A percentile compares a stretch with the other conserved stretches of the same genome.
Evolutionary conservation across 2,329 filamentous ascomycete species (phyloP).

Genomic region (Sarocladium brachiariae): DNA sequence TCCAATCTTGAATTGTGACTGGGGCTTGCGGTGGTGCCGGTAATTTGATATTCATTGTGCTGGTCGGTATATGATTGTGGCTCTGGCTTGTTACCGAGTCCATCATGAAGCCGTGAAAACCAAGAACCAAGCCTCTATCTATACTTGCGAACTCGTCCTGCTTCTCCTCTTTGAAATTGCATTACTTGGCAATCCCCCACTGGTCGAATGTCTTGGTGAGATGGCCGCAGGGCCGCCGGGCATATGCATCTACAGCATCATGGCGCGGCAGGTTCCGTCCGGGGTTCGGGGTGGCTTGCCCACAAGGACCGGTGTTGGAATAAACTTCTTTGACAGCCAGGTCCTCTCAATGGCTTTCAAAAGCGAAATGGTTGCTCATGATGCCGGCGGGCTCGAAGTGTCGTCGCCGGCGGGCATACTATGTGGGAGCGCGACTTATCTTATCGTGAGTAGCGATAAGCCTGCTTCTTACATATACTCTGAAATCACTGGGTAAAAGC

Average conservation of each 20-base stretch:
- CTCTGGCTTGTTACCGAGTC: not conserved
- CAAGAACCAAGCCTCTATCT: not conserved
- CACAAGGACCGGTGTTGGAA: no score
- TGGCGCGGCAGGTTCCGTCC: not conserved
- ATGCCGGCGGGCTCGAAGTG: constrained; percentile 1
- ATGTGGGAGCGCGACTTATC: not conserved
- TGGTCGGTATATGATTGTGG: not conserved
- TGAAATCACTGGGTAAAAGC: not conserved
- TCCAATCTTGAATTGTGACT: constrained; percentile 7
- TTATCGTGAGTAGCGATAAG: constrained; percentile 1
- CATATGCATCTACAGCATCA: not conserved
- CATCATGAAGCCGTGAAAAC: not conserved
- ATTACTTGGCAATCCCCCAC: not conserved
- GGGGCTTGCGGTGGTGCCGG: not conserved
- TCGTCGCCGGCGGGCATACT: not conserved
- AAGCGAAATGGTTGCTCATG: not conserved
- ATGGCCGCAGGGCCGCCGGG: constrained; percentile 5
- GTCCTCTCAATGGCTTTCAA: not conserved
- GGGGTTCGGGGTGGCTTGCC: not conserved
- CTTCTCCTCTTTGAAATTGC: not conserved
- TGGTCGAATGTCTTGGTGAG: not conserved
- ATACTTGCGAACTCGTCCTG: not conserved
- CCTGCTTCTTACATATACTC: not conserved
- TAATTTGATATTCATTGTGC: constrained; percentile 5
- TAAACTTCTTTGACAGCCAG: not conserved